Evolutionary conservation across 2,329 filamentous ascomycete species (phyloP).

Genomic region (Pseudogymnoascus sp.): DNA sequence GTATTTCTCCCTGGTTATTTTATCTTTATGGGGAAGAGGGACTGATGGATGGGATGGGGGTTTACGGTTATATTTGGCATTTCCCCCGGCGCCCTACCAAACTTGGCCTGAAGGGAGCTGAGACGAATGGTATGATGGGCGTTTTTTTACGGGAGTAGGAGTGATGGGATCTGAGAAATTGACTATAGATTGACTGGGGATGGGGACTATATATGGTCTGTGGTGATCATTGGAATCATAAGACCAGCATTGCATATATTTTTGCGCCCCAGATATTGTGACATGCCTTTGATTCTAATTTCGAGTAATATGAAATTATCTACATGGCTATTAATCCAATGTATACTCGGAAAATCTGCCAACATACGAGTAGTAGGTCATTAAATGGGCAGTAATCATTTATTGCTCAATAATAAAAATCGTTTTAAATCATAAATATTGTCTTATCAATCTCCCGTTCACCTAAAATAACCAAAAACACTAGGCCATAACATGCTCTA

Average conservation of each 20-base stretch:
- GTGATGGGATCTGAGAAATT: constrained; percentile 1
- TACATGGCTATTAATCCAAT: not conserved
- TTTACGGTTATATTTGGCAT: not conserved
- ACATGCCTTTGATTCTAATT: not conserved
- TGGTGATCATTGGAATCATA: not conserved
- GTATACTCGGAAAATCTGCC: not conserved
- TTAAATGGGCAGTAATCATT: not conserved
- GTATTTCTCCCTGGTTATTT: not conserved
- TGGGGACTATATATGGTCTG: not conserved
- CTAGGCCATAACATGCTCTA: not conserved
- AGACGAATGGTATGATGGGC: constrained; percentile 2
- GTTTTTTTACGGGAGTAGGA: constrained; percentile 1
- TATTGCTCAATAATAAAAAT: not conserved
- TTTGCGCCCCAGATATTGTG: not conserved
- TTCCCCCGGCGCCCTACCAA: not conserved
- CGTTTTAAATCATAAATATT: not conserved
- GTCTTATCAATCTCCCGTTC: not conserved
- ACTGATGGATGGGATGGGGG: not conserved
- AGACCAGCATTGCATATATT: not conserved
- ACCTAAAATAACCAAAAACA: not conserved
- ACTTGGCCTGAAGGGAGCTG: not conserved
- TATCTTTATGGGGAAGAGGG: not conserved
- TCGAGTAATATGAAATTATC: not conserved
- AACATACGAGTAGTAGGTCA: not conserved
- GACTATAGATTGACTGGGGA: constrained; percentile 3